phyloP scores from a whole-genome alignment of 148 eudicot species.

The Nepenthes gracilis region DNA sequence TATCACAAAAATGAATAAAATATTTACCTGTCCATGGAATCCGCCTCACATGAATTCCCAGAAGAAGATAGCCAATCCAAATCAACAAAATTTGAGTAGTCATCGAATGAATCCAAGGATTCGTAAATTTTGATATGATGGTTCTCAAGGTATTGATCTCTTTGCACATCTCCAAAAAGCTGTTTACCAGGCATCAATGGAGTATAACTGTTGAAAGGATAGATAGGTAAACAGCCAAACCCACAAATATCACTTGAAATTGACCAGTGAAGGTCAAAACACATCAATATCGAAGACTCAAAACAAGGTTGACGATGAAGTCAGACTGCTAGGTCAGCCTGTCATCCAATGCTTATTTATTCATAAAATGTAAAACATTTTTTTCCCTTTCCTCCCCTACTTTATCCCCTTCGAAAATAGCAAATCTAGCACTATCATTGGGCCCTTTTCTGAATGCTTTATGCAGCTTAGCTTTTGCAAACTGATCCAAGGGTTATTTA shows the following conservation, averaged over 20 bases:
- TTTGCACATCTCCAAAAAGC: slow-evolving; percentile 51
- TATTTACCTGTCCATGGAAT: slow-evolving; percentile 55
- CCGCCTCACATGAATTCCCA: slow-evolving; percentile 78
- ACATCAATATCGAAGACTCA: background rate
- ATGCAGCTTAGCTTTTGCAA: no score
- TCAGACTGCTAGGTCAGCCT: no score
- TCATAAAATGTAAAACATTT: no score
- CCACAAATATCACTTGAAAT: background rate
- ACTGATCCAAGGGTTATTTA: no score
- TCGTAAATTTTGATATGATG: slow-evolving; percentile 19
- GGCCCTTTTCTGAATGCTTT: no score
- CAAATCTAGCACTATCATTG: no score
- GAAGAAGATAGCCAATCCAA: slow-evolving; percentile 89
- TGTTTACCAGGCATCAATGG: slow-evolving; percentile 38
- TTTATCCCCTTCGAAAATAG: no score
- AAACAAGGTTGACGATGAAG: no score
- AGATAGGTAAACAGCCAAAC: background rate
- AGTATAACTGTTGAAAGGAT: slow-evolving; percentile 27
- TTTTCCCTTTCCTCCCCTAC: no score
- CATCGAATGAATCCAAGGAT: slow-evolving; percentile 31
- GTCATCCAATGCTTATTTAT: no score
- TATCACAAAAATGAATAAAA: no score
- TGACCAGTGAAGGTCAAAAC: background rate
- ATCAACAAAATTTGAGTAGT: slow-evolving; percentile 87
- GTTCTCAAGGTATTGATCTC: slow-evolving; percentile 31